Evolutionary conservation across 495 filamentous ascomycete species (phyloP).

Genomic region (Daldinia decipiens): DNA sequence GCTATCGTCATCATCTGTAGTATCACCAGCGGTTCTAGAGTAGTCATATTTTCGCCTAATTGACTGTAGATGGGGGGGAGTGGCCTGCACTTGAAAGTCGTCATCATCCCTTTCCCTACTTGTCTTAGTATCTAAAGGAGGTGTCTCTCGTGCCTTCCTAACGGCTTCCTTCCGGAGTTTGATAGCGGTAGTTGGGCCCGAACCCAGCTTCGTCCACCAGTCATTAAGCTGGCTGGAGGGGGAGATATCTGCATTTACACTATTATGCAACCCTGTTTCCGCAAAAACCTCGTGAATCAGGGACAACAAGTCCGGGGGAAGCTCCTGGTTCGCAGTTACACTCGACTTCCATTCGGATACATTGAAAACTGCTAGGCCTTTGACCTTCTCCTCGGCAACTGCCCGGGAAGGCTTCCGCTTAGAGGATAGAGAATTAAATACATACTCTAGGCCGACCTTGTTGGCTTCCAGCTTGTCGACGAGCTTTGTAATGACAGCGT

Average conservation of each 20-base stretch:
- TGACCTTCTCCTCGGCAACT: conserved; percentile 62
- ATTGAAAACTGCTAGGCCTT: conserved; percentile 65
- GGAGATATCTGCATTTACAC: conserved; percentile 40
- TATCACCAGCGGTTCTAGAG: conserved; percentile 47
- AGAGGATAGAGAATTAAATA: conserved; percentile 73
- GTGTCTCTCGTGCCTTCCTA: conserved; percentile 8
- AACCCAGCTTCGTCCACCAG: conserved; percentile 62
- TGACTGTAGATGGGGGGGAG: conserved; percentile 51
- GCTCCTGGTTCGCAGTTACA: conserved; percentile 42
- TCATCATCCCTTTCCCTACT: conserved; percentile 50
- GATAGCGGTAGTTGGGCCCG: conserved; percentile 19
- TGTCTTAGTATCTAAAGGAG: conserved; percentile 7
- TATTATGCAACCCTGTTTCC: conserved; percentile 42
- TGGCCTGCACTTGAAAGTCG: conserved; percentile 64
- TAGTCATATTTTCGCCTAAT: conserved; percentile 7
- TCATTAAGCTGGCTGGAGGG: conserved; percentile 51
- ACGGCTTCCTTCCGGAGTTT: conserved; percentile 19
- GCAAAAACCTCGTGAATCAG: conserved; percentile 53
- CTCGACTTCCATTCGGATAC: conserved; percentile 58
- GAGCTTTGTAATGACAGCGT: conserved; percentile 77
- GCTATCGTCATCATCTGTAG: conserved; percentile 50
- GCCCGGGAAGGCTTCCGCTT: conserved; percentile 58
- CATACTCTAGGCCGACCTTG: conserved; percentile 70
- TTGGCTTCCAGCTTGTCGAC: conserved; percentile 80
- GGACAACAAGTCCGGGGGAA: conserved; percentile 48